Conservation (phyloP, 805 yeast species). For the Hanseniaspora jakobsenii region DNA sequence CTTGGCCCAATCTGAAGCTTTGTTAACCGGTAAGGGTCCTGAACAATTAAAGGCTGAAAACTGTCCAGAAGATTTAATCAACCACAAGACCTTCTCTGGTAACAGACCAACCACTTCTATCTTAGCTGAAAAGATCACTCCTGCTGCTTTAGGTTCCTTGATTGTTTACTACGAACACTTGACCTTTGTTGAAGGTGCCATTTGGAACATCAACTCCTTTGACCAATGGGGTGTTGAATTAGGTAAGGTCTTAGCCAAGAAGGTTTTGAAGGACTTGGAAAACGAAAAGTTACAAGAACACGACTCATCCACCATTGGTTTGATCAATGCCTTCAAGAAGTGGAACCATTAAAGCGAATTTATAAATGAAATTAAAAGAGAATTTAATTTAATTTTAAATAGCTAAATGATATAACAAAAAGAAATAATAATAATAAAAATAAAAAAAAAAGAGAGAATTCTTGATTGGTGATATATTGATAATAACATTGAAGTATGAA, state of each 20-base stretch:
- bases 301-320: slow-evolving; percentile 82
- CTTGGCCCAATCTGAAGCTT: slow-evolving; percentile 96
- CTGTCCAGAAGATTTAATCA: slow-evolving; percentile 70
- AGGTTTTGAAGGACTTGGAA: slow-evolving; percentile 78
- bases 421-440: too few species aligned
- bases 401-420: too few species aligned
- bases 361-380: too few species aligned
- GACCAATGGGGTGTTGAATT: slow-evolving; percentile 99
- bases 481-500: too few species aligned
- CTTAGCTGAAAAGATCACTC: slow-evolving; percentile 89
- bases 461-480: too few species aligned
- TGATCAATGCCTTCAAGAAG: slow-evolving; percentile 88
- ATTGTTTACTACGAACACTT: slow-evolving; percentile 97
- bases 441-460: too few species aligned
- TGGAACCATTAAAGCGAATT: slow-evolving; percentile 52
- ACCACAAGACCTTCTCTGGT: slow-evolving; percentile 94
- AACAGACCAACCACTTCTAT: slow-evolving; percentile 98
- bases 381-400: too few species aligned
- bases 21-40: slow-evolving; percentile 88
- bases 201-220: slow-evolving; percentile 98
- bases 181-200: slow-evolving; percentile 96
- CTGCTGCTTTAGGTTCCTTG: slow-evolving; percentile 89
- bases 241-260: slow-evolving; percentile 96
- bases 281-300: slow-evolving; percentile 51
- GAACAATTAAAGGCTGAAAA: slow-evolving; percentile 81